These are phyloP conservation scores for Nepenthes gracilis DNA, from an alignment of 148 eudicot species.

Conservation along the genomic window DNA sequence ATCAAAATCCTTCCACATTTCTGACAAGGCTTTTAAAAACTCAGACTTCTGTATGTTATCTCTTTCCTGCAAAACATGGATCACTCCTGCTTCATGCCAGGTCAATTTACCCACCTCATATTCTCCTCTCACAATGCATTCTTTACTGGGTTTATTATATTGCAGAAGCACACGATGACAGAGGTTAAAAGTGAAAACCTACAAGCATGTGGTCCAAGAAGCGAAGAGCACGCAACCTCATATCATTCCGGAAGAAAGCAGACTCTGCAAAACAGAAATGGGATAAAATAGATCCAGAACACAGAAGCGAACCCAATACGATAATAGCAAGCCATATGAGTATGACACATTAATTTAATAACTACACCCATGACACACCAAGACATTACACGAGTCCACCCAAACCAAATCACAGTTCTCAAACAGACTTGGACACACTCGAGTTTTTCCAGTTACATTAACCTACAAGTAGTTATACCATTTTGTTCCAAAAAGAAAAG, in stretches of 20 bases:
- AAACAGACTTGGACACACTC: too few relatives aligned
- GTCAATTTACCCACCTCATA: background rate
- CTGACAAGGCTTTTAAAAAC: constrained; percentile 83
- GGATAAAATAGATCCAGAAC: constrained; percentile 5
- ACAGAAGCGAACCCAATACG: background rate
- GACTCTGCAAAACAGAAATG: constrained; percentile 43
- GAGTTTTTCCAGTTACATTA: too few relatives aligned
- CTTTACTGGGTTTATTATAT: background rate
- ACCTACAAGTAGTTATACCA: too few relatives aligned
- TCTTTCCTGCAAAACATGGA: constrained; percentile 48
- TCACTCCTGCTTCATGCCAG: background rate
- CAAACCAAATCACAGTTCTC: too few relatives aligned
- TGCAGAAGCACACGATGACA: constrained; percentile 4
- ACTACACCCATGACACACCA: too few relatives aligned
- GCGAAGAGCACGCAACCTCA: constrained; percentile 99
- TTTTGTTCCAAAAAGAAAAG: too few relatives aligned
- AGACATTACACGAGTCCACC: too few relatives aligned
- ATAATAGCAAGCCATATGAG: too few relatives aligned
- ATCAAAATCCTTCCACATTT: constrained; percentile 99
- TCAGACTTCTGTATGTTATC: constrained; percentile 99
- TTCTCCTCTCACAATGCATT: background rate
- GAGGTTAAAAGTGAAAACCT: constrained; percentile 19
- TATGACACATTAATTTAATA: too few relatives aligned
- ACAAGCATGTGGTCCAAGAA: constrained; percentile 98
- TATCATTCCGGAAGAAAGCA: constrained; percentile 83